Percentiles rank a stretch among this genome's conserved stretches.
Evolutionary conservation across 176 grass and related monocot species (phyloP).

Genomic region (Leersia perrieri): DNA sequence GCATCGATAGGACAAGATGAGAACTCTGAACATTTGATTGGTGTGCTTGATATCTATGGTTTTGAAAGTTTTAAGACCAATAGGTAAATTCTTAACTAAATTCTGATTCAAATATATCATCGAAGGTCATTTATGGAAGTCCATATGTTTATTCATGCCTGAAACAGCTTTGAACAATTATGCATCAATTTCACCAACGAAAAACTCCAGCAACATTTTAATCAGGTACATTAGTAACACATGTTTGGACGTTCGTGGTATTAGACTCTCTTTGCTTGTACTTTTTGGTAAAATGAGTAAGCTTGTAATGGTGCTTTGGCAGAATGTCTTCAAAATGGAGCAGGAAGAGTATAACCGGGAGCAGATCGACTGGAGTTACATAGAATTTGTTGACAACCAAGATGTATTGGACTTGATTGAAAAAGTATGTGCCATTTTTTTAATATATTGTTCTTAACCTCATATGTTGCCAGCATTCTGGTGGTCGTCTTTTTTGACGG

Average conservation of each 20-base stretch:
- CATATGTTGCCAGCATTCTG: not conserved
- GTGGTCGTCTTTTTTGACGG: no score
- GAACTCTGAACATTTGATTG: constrained; percentile 68
- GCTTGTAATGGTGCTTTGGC: constrained; percentile 39
- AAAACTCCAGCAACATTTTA: constrained; percentile 97
- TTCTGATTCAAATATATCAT: constrained; percentile 10
- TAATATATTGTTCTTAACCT: not conserved
- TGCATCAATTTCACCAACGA: constrained; percentile 97
- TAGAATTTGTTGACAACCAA: constrained; percentile 96
- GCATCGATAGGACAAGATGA: constrained; percentile 85
- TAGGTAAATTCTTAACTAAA: constrained; percentile 57
- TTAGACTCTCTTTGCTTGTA: constrained; percentile 20
- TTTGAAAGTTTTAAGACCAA: constrained; percentile 98
- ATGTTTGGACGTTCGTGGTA: constrained; percentile 16
- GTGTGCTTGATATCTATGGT: constrained; percentile 98
- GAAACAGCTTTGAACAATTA: constrained; percentile 90
- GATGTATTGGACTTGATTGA: constrained; percentile 92
- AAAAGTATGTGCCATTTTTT: constrained; percentile 49
- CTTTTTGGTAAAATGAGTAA: constrained; percentile 29
- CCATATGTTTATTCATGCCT: constrained; percentile 30
- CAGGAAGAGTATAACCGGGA: constrained; percentile 91
- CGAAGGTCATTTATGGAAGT: constrained; percentile 23
- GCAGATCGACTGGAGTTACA: constrained; percentile 93
- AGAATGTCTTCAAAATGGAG: constrained; percentile 98
- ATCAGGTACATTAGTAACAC: constrained; percentile 55